Percentiles rank a stretch among this genome's conserved stretches.
Evolutionary conservation across 1,284 basidiomycete genomes (phyloP).

Genomic region (Sporisorium sorghi): DNA sequence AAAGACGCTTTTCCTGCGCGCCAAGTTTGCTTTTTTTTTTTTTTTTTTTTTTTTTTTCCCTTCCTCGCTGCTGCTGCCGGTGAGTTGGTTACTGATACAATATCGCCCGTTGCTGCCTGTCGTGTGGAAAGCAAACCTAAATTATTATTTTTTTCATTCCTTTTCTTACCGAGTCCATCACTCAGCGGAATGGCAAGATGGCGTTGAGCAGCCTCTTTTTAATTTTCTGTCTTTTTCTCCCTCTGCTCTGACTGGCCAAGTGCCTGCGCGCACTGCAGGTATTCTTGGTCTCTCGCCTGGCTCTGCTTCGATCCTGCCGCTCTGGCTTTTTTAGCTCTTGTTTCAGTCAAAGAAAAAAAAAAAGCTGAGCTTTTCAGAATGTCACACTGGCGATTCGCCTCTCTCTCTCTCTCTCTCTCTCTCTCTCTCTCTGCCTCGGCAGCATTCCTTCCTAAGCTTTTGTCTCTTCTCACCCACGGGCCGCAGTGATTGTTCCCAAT

Average conservation of each 20-base stretch:
- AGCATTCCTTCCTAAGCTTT: slow-evolving; percentile 11
- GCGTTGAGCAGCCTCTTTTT: not conserved
- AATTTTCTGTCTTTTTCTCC: not conserved
- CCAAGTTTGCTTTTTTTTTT: not conserved
- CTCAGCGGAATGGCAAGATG: slow-evolving; percentile 1
- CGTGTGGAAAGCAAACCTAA: not conserved
- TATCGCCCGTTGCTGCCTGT: no score
- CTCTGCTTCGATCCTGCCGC: slow-evolving; percentile 4
- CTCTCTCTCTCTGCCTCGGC: no score
- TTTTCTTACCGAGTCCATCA: not conserved
- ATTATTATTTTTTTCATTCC: not conserved
- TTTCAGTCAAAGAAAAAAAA: not conserved
- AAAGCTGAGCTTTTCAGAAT: not conserved
- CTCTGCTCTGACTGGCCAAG: not conserved
- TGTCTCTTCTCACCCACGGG: slow-evolving; percentile 7
- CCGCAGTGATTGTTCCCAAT: slow-evolving; percentile 1
- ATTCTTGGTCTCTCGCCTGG: not conserved
- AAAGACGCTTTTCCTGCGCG: slow-evolving; percentile 1
- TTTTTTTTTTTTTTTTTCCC: not conserved
- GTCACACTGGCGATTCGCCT: not conserved
- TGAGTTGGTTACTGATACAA: no score
- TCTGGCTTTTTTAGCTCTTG: not conserved
- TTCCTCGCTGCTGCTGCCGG: no score
- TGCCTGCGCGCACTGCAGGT: not conserved
- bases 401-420: no score